Percentiles rank a stretch among this genome's conserved stretches.
phyloP scores from a whole-genome alignment of 176 grass and related monocot species.

The Alloteropsis semialata region DNA sequence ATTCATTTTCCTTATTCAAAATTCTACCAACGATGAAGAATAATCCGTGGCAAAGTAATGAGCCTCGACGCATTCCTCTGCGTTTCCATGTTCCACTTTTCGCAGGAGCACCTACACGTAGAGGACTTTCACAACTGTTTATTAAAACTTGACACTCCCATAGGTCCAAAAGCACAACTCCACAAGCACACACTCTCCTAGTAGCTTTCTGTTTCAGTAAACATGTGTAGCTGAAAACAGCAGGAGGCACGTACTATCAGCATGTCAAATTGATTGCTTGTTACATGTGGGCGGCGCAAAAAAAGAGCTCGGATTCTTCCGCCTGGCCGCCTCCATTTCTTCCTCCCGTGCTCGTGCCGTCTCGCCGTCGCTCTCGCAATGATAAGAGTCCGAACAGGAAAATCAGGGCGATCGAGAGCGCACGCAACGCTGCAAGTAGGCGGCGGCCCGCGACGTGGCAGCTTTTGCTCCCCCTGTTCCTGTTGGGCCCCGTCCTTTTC shows the following conservation, averaged over 20 bases:
- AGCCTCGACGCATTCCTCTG: neutral
- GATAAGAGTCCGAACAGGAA: slow-evolving; percentile 1
- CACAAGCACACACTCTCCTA: neutral
- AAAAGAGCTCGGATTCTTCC: neutral
- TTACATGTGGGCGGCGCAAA: neutral
- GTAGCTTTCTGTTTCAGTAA: neutral
- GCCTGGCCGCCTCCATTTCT: neutral
- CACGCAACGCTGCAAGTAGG: slow-evolving; percentile 19
- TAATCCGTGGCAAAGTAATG: neutral
- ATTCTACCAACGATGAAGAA: neutral
- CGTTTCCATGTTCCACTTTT: neutral
- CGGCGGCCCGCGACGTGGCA: slow-evolving; percentile 25
- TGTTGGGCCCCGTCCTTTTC: neutral
- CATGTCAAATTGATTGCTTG: neutral
- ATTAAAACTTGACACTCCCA: neutral
- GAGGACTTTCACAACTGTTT: neutral
- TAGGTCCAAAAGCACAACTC: neutral
- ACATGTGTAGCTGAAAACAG: neutral
- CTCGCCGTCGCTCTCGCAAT: slow-evolving; percentile 15
- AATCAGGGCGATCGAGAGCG: neutral
- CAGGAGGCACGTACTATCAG: neutral
- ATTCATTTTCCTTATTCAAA: neutral
- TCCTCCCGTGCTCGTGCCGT: neutral
- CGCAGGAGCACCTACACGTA: neutral
- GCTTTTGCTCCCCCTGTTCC: neutral